phyloP scores from a whole-genome alignment of 2,329 filamentous ascomycete species.

The Tolypocladium capitatum region DNA sequence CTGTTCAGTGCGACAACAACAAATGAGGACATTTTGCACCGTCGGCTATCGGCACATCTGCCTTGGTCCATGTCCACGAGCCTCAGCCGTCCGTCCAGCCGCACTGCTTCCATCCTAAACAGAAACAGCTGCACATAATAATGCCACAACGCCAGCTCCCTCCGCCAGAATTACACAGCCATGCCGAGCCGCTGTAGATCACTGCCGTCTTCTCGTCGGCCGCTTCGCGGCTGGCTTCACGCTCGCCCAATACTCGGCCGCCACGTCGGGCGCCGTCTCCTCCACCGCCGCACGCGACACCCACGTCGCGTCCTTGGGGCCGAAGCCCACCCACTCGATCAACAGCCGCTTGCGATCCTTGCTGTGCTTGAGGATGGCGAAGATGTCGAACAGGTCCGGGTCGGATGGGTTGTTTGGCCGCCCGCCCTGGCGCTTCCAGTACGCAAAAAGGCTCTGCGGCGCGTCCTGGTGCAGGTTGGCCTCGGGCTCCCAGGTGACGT shows the following conservation, averaged over 20 bases:
- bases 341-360: constrained; percentile 13
- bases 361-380: constrained; percentile 19
- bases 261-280: constrained; percentile 12
- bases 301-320: constrained; percentile 16
- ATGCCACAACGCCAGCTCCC: background rate
- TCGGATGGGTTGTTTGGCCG: constrained; percentile 18
- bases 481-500: constrained; percentile 21
- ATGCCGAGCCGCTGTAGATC: background rate
- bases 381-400: constrained; percentile 18
- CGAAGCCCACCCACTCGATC: constrained; percentile 24
- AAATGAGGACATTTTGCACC: too few species aligned
- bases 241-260: constrained; percentile 15
- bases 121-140: background rate
- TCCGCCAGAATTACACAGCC: background rate
- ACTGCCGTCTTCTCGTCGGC: background rate
- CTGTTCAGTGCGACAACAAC: too few species aligned
- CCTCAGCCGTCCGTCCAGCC: too few species aligned
- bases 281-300: constrained; percentile 12
- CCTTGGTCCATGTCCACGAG: too few species aligned
- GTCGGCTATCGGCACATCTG: too few species aligned
- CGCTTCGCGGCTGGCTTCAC: background rate
- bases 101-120: background rate
- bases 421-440: constrained; percentile 17
- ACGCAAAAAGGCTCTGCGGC: constrained; percentile 16
- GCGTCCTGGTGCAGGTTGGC: constrained; percentile 19